Percentiles rank a stretch among this genome's conserved stretches.
These are phyloP conservation scores for Gracilariopsis chorda DNA, from an alignment of 23 red algal genomes.

Conservation along the genomic window DNA sequence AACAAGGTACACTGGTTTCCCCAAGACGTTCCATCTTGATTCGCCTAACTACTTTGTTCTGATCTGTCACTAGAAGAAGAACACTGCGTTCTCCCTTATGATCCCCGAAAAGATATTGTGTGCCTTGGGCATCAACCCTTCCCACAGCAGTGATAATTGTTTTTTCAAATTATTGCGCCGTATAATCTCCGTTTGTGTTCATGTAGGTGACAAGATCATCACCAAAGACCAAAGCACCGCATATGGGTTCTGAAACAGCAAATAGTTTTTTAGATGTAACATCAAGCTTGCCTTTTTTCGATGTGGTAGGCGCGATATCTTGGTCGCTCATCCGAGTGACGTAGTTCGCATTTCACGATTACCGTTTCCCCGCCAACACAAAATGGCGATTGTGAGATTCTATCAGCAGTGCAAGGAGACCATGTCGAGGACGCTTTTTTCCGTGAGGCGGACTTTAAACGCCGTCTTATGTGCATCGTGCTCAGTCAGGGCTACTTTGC, in stretches of 20 bases:
- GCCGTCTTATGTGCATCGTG: conserved; percentile 69
- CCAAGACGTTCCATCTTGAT: conserved; percentile 83
- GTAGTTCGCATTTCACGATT: conserved; percentile 59
- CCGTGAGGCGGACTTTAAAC: conserved; percentile 86
- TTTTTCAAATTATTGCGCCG: conserved; percentile 32
- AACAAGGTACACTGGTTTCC: conserved; percentile 62
- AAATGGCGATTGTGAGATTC: conserved; percentile 80
- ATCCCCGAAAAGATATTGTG: conserved; percentile 85
- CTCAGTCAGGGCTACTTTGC: conserved; percentile 80
- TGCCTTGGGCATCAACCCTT: conserved; percentile 60
- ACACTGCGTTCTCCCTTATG: conserved; percentile 77
- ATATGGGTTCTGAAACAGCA: conserved; percentile 68
- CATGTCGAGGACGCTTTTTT: conserved; percentile 73
- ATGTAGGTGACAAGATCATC: conserved; percentile 76
- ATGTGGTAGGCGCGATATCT: conserved; percentile 63
- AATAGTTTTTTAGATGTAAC: conserved; percentile 55
- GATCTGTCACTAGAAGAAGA: conserved; percentile 65
- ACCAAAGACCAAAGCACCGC: conserved; percentile 77
- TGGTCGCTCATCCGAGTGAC: conserved; percentile 67
- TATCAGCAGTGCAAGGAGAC: conserved; percentile 77
- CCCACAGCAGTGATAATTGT: conserved; percentile 65
- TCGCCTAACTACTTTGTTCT: conserved; percentile 7
- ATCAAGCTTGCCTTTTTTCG: conserved; percentile 63
- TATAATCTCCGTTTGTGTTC: not conserved
- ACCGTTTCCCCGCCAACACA: conserved; percentile 47